These are phyloP conservation scores for Phaseolus coccineus DNA, from an alignment of 331 rosid species.

Conservation along the genomic window DNA sequence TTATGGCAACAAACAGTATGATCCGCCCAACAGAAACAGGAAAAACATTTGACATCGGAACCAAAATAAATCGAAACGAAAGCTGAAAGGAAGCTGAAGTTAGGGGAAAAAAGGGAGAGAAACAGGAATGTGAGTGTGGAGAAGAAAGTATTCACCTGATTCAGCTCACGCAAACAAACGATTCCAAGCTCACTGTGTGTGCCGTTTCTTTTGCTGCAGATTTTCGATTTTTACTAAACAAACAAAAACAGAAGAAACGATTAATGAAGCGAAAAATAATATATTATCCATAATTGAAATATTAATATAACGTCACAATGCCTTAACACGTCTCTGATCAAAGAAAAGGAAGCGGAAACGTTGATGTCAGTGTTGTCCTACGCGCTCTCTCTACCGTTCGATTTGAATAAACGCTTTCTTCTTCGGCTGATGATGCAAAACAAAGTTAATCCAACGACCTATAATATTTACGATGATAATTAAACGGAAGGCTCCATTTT, in stretches of 20 bases:
- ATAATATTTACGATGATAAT: background rate
- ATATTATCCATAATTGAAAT: background rate
- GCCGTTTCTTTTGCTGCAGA: slow-evolving; percentile 39
- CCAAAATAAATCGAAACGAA: slow-evolving; percentile 39
- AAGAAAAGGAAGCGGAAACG: slow-evolving; percentile 36
- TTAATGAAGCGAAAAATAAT: background rate
- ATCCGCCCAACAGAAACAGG: slow-evolving; percentile 12
- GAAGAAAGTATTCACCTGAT: slow-evolving; percentile 46
- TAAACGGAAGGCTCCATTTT: no score
- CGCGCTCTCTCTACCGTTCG: background rate
- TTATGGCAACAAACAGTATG: slow-evolving; percentile 23
- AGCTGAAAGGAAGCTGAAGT: slow-evolving; percentile 11
- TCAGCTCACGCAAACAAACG: slow-evolving; percentile 30
- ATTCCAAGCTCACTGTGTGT: slow-evolving; percentile 45
- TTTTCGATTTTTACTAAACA: slow-evolving; percentile 45
- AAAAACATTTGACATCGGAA: slow-evolving; percentile 34
- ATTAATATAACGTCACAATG: slow-evolving; percentile 42
- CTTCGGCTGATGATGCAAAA: background rate
- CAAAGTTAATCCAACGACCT: slow-evolving; percentile 11
- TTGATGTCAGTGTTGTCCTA: slow-evolving; percentile 34
- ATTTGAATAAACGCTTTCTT: background rate
- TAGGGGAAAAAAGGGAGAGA: background rate
- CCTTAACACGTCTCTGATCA: slow-evolving; percentile 32
- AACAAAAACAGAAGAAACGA: slow-evolving; percentile 22
- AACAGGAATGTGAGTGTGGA: slow-evolving; percentile 23